Evolutionary conservation across 441 rosid species (phyloP).

Genomic region (Arabidopsis lyrata): DNA sequence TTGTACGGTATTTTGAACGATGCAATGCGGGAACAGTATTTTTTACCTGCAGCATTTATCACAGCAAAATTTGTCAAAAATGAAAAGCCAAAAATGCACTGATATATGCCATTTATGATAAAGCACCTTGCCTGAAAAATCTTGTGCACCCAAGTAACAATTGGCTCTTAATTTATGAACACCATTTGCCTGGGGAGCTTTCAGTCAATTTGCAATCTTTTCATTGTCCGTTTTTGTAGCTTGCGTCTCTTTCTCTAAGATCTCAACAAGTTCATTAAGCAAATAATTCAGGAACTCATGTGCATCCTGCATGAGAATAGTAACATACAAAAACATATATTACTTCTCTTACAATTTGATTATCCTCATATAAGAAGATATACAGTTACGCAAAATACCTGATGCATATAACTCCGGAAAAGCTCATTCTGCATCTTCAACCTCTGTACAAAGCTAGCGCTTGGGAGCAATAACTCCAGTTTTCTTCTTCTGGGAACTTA

Average conservation of each 20-base stretch:
- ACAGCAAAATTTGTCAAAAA: conserved; percentile 86
- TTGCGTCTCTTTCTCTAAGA: conserved; percentile 82
- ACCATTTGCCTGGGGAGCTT: conserved; percentile 63
- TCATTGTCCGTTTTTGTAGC: conserved; percentile 68
- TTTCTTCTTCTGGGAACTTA: conserved; percentile 98
- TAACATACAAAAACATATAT: background rate
- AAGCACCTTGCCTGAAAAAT: conserved; percentile 74
- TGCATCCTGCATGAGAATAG: conserved; percentile 68
- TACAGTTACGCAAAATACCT: conserved; percentile 53
- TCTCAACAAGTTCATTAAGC: conserved; percentile 94
- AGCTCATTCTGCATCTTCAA: conserved; percentile 98
- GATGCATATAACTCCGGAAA: conserved; percentile 99
- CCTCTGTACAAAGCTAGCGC: conserved; percentile 95
- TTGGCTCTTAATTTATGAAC: conserved; percentile 73
- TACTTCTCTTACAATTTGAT: background rate
- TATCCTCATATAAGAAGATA: background rate
- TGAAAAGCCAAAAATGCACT: conserved; percentile 14
- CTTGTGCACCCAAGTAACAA: conserved; percentile 93
- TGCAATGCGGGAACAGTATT: conserved; percentile 16
- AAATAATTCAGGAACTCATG: conserved; percentile 94
- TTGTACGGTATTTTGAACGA: background rate
- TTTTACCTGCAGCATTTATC: conserved; percentile 95
- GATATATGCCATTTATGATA: background rate
- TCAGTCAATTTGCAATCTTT: conserved; percentile 71
- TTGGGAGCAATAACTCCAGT: conserved; percentile 98